Evolutionary conservation across 2,329 filamentous ascomycete species (phyloP).

Genomic region (Hymenoscyphus scutula): DNA sequence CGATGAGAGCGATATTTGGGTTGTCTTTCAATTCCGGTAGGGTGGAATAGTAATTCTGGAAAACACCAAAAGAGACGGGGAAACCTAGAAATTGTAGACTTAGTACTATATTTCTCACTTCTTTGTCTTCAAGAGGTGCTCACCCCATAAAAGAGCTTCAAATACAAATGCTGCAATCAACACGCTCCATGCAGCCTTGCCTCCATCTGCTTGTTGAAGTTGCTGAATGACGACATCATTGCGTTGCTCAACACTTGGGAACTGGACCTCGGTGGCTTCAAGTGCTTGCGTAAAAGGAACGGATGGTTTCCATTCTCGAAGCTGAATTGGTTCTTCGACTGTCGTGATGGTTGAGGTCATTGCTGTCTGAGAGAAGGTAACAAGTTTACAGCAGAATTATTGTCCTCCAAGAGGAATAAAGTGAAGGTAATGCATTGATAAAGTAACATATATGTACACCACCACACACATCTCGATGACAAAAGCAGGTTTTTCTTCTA

Average conservation of each 20-base stretch:
- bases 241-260: neutral
- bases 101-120: no score
- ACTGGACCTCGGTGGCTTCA: neutral
- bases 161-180: constrained; percentile 22
- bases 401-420: no score
- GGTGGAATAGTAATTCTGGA: constrained; percentile 66
- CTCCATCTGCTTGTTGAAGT: constrained; percentile 16
- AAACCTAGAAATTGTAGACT: constrained; percentile 61
- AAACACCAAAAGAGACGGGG: constrained; percentile 66
- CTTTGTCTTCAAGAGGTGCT: neutral
- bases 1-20: constrained; percentile 58
- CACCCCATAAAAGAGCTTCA: constrained; percentile 23
- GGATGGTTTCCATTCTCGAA: no score
- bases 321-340: no score
- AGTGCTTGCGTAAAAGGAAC: no score
- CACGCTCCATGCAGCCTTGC: constrained; percentile 19
- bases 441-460: no score
- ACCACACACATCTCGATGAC: no score
- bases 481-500: no score
- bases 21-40: constrained; percentile 53
- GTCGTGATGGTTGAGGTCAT: no score
- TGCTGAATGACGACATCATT: constrained; percentile 10
- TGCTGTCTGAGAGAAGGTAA: no score
- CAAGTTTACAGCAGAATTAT: no score
- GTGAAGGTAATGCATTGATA: no score